Percentiles rank a stretch among this genome's conserved stretches.
These are phyloP conservation scores for Scenedesmus sp. DNA, from an alignment of 163 green algal genomes.

Conservation along the genomic window DNA sequence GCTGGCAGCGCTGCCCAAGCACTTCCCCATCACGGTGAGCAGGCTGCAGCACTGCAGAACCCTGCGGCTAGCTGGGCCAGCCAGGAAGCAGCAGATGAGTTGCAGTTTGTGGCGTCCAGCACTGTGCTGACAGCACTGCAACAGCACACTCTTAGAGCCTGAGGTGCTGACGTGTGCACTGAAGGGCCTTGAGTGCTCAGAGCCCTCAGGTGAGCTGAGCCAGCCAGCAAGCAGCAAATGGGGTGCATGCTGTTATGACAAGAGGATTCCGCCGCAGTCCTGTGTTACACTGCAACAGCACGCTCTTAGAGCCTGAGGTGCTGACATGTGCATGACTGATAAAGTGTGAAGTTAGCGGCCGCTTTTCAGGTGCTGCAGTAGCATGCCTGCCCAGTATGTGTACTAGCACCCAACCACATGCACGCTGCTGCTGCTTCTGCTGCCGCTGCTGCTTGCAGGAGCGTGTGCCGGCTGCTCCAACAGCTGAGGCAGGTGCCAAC, in stretches of 20 bases:
- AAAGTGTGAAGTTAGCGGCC: neutral
- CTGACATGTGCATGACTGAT: neutral
- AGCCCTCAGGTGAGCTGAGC: too few relatives aligned
- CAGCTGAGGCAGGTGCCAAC: neutral
- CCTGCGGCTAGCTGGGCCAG: neutral
- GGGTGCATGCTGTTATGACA: too few relatives aligned
- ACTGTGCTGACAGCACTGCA: too few relatives aligned
- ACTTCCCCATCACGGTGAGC: slow-evolving; percentile 32
- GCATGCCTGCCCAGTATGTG: neutral
- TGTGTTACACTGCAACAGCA: too few relatives aligned
- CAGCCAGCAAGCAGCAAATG: too few relatives aligned
- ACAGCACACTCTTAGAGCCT: too few relatives aligned
- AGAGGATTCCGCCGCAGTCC: too few relatives aligned
- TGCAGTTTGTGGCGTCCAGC: too few relatives aligned
- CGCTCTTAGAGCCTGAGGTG: too few relatives aligned
- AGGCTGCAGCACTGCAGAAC: neutral
- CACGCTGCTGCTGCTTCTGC: neutral
- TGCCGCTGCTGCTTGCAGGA: neutral
- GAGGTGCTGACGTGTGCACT: too few relatives aligned
- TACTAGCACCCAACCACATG: neutral
- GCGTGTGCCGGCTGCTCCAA: neutral
- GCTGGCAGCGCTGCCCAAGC: slow-evolving; percentile 19
- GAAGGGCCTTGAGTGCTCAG: too few relatives aligned
- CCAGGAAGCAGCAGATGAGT: too few relatives aligned
- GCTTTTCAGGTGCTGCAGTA: neutral